Percentiles rank a stretch among this genome's conserved stretches.
Conservation (phyloP, 129 eudicot species). For the carrot (Daucus carota) region DNA sequence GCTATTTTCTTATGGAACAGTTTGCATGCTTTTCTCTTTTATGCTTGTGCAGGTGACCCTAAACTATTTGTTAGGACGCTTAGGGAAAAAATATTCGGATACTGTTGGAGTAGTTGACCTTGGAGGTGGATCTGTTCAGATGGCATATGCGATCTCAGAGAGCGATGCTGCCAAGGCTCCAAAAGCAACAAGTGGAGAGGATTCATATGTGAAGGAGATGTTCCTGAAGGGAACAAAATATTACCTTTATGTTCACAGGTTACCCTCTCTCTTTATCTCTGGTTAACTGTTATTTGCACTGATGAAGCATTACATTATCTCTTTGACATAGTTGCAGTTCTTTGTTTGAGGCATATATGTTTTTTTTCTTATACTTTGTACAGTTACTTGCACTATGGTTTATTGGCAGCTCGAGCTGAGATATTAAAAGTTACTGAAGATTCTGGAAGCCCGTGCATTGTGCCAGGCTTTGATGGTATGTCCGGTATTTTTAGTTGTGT, state of each 20-base stretch:
- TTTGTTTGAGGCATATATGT: background rate
- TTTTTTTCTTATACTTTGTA: background rate
- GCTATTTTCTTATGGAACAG: background rate
- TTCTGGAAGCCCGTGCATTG: constrained; percentile 64
- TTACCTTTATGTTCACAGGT: constrained; percentile 98
- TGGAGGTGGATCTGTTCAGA: constrained; percentile 99
- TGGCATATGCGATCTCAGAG: constrained; percentile 98
- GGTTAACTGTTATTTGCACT: background rate
- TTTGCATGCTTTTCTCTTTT: background rate
- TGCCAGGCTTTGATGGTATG: constrained; percentile 75
- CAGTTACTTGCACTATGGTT: constrained; percentile 95
- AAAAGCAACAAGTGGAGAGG: constrained; percentile 61
- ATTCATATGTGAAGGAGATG: constrained; percentile 86
- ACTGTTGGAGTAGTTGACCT: constrained; percentile 99
- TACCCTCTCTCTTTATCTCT: too few species aligned
- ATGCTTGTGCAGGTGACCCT: constrained; percentile 72
- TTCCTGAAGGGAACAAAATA: constrained; percentile 78
- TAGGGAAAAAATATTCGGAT: constrained; percentile 61
- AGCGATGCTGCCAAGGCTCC: constrained; percentile 94
- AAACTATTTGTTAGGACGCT: constrained; percentile 65
- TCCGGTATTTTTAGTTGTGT: constrained; percentile 1
- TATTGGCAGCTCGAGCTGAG: constrained; percentile 99
- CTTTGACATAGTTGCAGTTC: background rate
- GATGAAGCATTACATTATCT: background rate
- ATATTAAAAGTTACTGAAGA: constrained; percentile 55